Conservation (phyloP, 371 early-diverging fungal genomes). For the Zychaea mexicana region DNA sequence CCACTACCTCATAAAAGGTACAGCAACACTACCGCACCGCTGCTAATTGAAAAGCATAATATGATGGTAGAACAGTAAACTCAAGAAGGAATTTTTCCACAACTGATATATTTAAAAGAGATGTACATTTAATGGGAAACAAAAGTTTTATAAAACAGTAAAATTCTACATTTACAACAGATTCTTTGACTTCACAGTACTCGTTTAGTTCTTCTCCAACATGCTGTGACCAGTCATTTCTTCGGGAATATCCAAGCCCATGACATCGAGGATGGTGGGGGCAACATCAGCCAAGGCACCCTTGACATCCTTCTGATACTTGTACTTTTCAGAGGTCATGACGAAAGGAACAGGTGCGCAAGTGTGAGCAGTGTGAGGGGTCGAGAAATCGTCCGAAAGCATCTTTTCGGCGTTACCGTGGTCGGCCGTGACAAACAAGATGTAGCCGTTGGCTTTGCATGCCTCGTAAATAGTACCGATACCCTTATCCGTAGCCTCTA, state of each 20-base stretch:
- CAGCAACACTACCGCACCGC: too few relatives aligned
- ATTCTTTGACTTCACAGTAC: neutral
- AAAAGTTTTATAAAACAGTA: neutral
- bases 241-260: slow-evolving; percentile 92
- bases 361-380: slow-evolving; percentile 97
- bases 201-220: slow-evolving; percentile 25
- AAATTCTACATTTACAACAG: neutral
- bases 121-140: neutral
- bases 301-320: slow-evolving; percentile 52
- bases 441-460: slow-evolving; percentile 88
- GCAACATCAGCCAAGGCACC: slow-evolving; percentile 98
- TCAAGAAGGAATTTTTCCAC: too few relatives aligned
- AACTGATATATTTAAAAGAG: neutral
- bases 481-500: slow-evolving; percentile 92
- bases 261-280: slow-evolving; percentile 93
- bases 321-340: slow-evolving; percentile 68
- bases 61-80: too few relatives aligned
- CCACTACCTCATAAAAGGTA: too few relatives aligned
- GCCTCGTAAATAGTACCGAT: slow-evolving; percentile 95
- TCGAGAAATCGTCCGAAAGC: slow-evolving; percentile 82
- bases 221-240: slow-evolving; percentile 94
- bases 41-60: too few relatives aligned
- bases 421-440: slow-evolving; percentile 97
- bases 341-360: slow-evolving; percentile 93
- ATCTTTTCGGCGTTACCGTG: slow-evolving; percentile 99